A percentile compares a stretch with the other conserved stretches of the same genome.
phyloP scores from a whole-genome alignment of 2,329 filamentous ascomycete genomes.

The Scedosporium apiospermum region DNA sequence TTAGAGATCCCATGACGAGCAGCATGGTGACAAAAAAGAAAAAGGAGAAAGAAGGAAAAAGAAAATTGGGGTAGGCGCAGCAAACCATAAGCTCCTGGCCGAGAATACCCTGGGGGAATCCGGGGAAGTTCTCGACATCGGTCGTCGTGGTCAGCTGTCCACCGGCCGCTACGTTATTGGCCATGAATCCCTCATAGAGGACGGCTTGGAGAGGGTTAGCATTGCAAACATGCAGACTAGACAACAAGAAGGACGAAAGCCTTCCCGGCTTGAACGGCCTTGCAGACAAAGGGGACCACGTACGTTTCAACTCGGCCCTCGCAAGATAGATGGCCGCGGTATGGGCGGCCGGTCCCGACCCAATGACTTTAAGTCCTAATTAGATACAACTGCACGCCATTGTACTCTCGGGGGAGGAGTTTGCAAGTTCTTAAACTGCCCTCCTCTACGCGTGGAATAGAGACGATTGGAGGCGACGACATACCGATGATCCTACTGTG shows the following conservation, averaged over 20 bases:
- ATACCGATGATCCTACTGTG: slow-evolving; percentile 86
- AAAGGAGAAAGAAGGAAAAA: too few species aligned
- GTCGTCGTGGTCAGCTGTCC: slow-evolving; percentile 97
- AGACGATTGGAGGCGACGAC: slow-evolving; percentile 24
- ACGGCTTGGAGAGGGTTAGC: slow-evolving; percentile 44
- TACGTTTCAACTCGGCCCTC: slow-evolving; percentile 82
- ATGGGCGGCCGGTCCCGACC: slow-evolving; percentile 94
- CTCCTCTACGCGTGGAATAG: not conserved
- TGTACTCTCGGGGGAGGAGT: not conserved
- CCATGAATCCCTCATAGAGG: slow-evolving; percentile 95
- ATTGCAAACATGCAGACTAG: not conserved
- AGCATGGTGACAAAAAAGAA: not conserved
- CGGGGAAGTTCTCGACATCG: slow-evolving; percentile 96
- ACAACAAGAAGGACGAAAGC: too few species aligned
- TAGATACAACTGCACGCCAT: not conserved
- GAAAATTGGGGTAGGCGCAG: slow-evolving; percentile 3
- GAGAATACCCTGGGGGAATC: slow-evolving; percentile 83
- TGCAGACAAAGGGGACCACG: slow-evolving; percentile 17
- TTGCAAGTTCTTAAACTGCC: not conserved
- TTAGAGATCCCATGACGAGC: not conserved
- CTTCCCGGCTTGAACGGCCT: too few species aligned
- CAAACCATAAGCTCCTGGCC: slow-evolving; percentile 76
- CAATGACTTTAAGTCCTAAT: slow-evolving; percentile 47
- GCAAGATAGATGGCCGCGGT: slow-evolving; percentile 95
- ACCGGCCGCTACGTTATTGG: slow-evolving; percentile 90